These are phyloP conservation scores for Nitzschia sp. DNA, from an alignment of 108 stramenopile genomes.

Conservation along the genomic window DNA sequence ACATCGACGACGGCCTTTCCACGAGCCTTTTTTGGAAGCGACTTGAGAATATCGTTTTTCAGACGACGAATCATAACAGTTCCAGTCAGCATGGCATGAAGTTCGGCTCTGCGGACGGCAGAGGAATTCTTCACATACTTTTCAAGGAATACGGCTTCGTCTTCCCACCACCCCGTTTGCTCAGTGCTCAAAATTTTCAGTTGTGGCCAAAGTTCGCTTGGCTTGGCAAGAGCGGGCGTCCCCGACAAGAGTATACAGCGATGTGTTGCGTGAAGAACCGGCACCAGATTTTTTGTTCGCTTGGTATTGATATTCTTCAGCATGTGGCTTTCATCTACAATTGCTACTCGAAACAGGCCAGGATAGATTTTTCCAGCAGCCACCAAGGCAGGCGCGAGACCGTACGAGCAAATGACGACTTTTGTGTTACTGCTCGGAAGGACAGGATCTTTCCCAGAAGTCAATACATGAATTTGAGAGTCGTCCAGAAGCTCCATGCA, in stretches of 20 bases:
- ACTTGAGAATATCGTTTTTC: constrained; percentile 91
- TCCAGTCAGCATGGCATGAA: constrained; percentile 89
- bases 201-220: constrained; percentile 94
- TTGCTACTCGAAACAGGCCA: constrained; percentile 81
- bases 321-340: constrained; percentile 97
- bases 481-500: constrained; percentile 43
- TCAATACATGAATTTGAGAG: constrained; percentile 75
- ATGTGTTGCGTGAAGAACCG: constrained; percentile 72
- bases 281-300: constrained; percentile 77
- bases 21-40: constrained; percentile 84
- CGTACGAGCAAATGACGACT: constrained; percentile 85
- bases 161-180: constrained; percentile 61
- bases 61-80: constrained; percentile 95
- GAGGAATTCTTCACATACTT: constrained; percentile 77
- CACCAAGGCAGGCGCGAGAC: constrained; percentile 68
- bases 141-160: constrained; percentile 66
- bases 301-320: constrained; percentile 87
- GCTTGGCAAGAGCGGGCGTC: constrained; percentile 94
- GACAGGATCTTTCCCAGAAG: constrained; percentile 55
- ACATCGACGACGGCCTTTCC: constrained; percentile 67
- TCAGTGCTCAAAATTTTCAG: constrained; percentile 77
- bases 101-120: constrained; percentile 62
- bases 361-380: constrained; percentile 42
- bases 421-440: constrained; percentile 47
- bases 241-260: constrained; percentile 91